Conservation (phyloP, 2,329 filamentous ascomycete species). For the Colletotrichum liaoningense region DNA sequence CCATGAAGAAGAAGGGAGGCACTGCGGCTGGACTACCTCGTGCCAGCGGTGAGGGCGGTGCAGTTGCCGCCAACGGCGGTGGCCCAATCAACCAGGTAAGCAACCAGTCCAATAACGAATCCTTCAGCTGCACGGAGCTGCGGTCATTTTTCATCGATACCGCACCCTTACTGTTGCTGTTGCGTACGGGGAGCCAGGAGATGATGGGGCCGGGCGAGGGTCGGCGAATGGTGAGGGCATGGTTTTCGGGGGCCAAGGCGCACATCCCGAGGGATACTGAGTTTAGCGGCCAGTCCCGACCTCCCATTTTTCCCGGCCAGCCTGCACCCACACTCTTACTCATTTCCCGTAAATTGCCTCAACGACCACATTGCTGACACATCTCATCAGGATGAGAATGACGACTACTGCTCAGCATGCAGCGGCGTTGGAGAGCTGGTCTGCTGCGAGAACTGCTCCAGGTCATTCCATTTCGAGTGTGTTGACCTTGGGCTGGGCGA, state of each 20-base stretch:
- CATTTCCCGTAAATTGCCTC: conserved; percentile 33
- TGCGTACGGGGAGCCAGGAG: not conserved
- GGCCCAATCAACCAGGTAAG: conserved; percentile 65
- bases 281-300: conserved; percentile 39
- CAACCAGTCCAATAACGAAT: conserved; percentile 4
- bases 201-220: not conserved
- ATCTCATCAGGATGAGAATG: conserved; percentile 74
- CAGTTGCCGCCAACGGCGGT: conserved; percentile 72
- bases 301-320: conserved; percentile 44
- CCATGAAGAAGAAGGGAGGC: conserved; percentile 80
- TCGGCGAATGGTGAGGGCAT: conserved; percentile 2
- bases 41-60: conserved; percentile 71
- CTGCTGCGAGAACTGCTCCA: conserved; percentile 92
- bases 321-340: conserved; percentile 10
- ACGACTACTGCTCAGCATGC: conserved; percentile 91
- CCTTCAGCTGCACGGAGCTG: conserved; percentile 3
- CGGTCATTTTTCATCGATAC: not conserved
- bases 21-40: conserved; percentile 77
- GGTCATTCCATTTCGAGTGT: conserved; percentile 91
- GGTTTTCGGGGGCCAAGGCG: conserved; percentile 24
- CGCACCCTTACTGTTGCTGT: not conserved
- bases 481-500: conserved; percentile 82
- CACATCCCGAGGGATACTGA: conserved; percentile 18
- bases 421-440: conserved; percentile 85
- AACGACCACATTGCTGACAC: conserved; percentile 47